Evolutionary conservation across 805 yeast species (phyloP), one percentile per base, ranked within the genome.

Genomic region (Saccharomyces paradoxus): DNA sequence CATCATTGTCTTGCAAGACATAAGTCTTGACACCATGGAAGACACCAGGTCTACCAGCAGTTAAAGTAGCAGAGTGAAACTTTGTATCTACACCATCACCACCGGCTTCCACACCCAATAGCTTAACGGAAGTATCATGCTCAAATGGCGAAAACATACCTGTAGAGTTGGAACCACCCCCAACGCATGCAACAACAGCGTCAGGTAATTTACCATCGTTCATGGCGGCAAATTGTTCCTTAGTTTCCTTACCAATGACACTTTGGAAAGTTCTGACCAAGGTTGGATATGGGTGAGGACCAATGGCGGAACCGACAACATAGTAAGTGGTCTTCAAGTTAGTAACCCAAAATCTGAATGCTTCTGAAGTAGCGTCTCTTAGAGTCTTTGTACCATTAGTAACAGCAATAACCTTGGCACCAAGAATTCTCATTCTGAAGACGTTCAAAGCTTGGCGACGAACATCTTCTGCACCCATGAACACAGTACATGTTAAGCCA

Each of bases 401-500:
- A 53, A 94, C 97, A 32, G 97, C 86, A 58, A 92, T 82, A 55
- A 94, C 99, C 53, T 87, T 85, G 46, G 99, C 99, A 63, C 99
- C 99, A 58, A 94, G 77, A 50, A 94, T 86, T 72, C 89, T 81
- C 96, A 94, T 94, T 77, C 99, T 83, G 80, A 94, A 94, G 44
- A 94, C 99, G 67, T 94, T 94, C 61, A 94, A 78, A 13, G 99
- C 97, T 79, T 94, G 99, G 74, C 99, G 88, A 72, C 97, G 86
- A 48, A 89, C 96, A 75, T 94, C 99, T 74, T 94, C 99, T 48
- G 98, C 98, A 59, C 99, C 99, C 99, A 94, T 94, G 68, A 82
- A 92, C 37, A 94, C 96, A 14, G 89, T 89, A 77, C 99, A 94
- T 69, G 87, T 81, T 73, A 94, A 71, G 52, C 99, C 99, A 63